These are phyloP conservation scores for Melastoma malabathricum DNA, from an alignment of 345 rosid species.

Conservation along the genomic window DNA sequence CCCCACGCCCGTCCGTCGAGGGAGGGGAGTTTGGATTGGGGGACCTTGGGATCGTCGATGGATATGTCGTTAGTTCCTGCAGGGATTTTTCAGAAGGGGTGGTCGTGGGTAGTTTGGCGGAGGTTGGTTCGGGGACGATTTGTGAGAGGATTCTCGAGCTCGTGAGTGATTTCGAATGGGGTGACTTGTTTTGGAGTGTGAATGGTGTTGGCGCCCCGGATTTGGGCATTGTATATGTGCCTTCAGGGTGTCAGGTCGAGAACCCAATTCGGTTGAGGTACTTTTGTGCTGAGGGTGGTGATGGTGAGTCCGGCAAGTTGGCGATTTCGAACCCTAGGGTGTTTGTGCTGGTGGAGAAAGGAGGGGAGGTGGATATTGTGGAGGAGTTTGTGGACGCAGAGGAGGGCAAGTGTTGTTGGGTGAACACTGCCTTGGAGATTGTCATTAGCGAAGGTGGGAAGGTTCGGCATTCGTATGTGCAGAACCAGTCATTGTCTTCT, in stretches of 20 bases:
- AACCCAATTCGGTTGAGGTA: slow-evolving; percentile 63
- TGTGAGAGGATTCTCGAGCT: slow-evolving; percentile 32
- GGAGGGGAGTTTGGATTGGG: slow-evolving; percentile 17
- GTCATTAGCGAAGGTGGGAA: slow-evolving; percentile 48
- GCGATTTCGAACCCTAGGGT: slow-evolving; percentile 90
- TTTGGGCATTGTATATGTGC: slow-evolving; percentile 71
- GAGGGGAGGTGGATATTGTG: slow-evolving; percentile 63
- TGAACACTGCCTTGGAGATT: slow-evolving; percentile 65
- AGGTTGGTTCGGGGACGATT: slow-evolving; percentile 24
- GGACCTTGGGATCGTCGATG: slow-evolving; percentile 50
- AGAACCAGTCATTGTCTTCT: slow-evolving; percentile 56
- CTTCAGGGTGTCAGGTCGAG: slow-evolving; percentile 57
- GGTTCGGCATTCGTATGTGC: slow-evolving; percentile 70
- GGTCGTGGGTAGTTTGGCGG: slow-evolving; percentile 54
- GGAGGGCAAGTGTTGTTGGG: slow-evolving; percentile 55
- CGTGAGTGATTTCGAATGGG: slow-evolving; percentile 43
- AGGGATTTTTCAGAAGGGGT: slow-evolving; percentile 60
- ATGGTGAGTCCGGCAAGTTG: slow-evolving; percentile 36
- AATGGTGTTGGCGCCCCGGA: slow-evolving; percentile 88
- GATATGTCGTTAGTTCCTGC: slow-evolving; percentile 40
- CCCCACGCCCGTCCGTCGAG: slow-evolving; percentile 21
- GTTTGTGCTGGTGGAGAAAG: slow-evolving; percentile 60
- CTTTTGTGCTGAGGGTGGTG: slow-evolving; percentile 47
- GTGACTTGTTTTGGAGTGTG: slow-evolving; percentile 83
- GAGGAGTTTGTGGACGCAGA: slow-evolving; percentile 58